Evolutionary conservation across 306 rosid species (phyloP), one percentile per base, ranked within the genome.

Genomic region (Cicer arietinum): DNA sequence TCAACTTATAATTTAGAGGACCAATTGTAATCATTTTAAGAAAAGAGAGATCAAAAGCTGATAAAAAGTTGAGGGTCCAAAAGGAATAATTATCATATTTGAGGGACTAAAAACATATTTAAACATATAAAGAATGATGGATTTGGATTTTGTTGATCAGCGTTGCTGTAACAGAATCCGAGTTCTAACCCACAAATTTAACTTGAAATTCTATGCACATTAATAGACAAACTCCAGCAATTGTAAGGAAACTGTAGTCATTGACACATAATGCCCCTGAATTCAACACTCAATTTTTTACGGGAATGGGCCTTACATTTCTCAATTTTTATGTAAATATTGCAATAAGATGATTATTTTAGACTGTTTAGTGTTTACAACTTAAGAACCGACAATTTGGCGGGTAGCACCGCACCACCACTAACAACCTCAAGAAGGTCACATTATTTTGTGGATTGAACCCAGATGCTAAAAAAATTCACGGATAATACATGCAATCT

Each of bases 201-300:
- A 20, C 58, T 65, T 60, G 1, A 14, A 76, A 69, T 48, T 75
- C 16, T 20, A 56, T 13, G 62, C 7, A 56, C 61, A 22, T 10
- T 57, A 1, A 57, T 57, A 10, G 41, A 57, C 8, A 57, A 57
- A 25, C 50, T 67, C 63, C 43, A 30, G 44, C 75, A 52, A 40
- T 76, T 35, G 48, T 10, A 13, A 63, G 58, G 73, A 70, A 63
- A 81, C 37, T 13, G 25, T 51, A 47, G 51, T 43, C 40, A 71
- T 8, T 40, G 67, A 69, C n/a, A 16, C 35, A 17, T 11, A 30
- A 75, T 44, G 60, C 11, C 44, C 48, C 78, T 46, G 30, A 71
- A 7, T 45, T 64, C 14, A 43, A 59, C 68, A 57, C 12, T 2
- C 51, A 45, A 46, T 69, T 59, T 46, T 14, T 50, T 40, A 48